Conservation (phyloP, 2,329 filamentous ascomycete genomes). For the Achaetomium macrosporum region DNA sequence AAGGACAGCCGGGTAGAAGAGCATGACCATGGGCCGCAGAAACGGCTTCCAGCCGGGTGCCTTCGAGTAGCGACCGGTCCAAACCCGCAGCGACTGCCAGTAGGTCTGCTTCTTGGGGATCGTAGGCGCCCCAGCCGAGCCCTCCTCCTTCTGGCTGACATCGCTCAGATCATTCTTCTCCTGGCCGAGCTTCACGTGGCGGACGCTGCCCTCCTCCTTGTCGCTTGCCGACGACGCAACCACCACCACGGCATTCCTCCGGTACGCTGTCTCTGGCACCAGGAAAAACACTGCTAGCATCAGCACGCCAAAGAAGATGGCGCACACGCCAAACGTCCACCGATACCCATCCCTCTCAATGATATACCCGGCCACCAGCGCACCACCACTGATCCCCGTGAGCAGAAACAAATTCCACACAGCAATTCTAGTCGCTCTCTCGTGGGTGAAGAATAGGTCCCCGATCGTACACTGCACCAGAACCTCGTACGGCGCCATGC, state of each 20-base stretch:
- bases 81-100: conserved; percentile 31
- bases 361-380: conserved; percentile 38
- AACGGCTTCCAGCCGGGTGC: conserved; percentile 38
- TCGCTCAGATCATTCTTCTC: conserved; percentile 18
- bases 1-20: conserved; percentile 45
- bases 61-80: conserved; percentile 32
- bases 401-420: conserved; percentile 38
- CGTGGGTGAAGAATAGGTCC: conserved; percentile 42
- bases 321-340: conserved; percentile 43
- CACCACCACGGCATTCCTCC: conserved; percentile 27
- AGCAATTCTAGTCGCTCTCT: conserved; percentile 39
- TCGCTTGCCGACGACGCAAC: conserved; percentile 1
- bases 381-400: conserved; percentile 36
- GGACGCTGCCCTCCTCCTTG: not conserved
- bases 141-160: conserved; percentile 9
- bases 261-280: conserved; percentile 47
- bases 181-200: conserved; percentile 20
- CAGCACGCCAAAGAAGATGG: conserved; percentile 40
- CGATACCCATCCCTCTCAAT: conserved; percentile 37
- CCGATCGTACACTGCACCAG: conserved; percentile 47
- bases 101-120: conserved; percentile 31
- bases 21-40: conserved; percentile 41
- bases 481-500: conserved; percentile 47
- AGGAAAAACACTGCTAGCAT: conserved; percentile 41
- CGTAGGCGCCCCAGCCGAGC: not conserved